Evolutionary conservation across 805 yeast genomes (phyloP), one percentile per base, ranked within the genome.

Genomic region (Scheffersomyces spartinae): DNA sequence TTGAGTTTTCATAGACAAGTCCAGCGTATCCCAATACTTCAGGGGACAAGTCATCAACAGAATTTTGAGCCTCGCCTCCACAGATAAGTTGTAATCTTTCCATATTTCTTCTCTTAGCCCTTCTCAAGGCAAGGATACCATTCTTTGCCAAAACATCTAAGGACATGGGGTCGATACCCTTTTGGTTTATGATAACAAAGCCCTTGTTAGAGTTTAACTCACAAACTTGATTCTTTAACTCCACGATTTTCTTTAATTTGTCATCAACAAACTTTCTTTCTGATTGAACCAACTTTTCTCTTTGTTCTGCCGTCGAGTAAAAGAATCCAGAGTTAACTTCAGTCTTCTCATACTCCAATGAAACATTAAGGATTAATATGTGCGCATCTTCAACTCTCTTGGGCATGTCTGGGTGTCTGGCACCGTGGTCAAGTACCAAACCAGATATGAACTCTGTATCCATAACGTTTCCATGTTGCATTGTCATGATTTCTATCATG

Each of bases 361-460:
- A 82, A 23, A 91, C 98, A 51, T 91, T 91, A 42, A 91, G 68
- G 27, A 83, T 91, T 47, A 91, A 66, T 17, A 91, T 74, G 43
- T 71, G 63, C 2, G 95, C 95, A 50, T 91, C 83, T 36, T 71
- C 69, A 11, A 91, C 77, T 28, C 74, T 59, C 38, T 75, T 80
- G 31, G 98, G 98, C 98, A 91, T 91, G 55, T 91, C 98, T 23
- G 98, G 98, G 63, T 91, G 98, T 51, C 98, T 74, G 10, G 95
- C 96, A 39, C 98, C 98, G 51, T 91, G 98, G 52, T 91, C 98
- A 37, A 91, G 66, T 18, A 91, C 98, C 39, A 91, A 68, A 23
- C 98, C 98, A 41, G 70, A 74, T 36, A 91, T 64, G 32, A 91
- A 72, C 43, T 68, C 65, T 11, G 97, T 86, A 29, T 86, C 91